A percentile compares a stretch with the other conserved stretches of the same genome.
phyloP scores from a whole-genome alignment of 345 rosid species.

The Trapa bicornis region DNA sequence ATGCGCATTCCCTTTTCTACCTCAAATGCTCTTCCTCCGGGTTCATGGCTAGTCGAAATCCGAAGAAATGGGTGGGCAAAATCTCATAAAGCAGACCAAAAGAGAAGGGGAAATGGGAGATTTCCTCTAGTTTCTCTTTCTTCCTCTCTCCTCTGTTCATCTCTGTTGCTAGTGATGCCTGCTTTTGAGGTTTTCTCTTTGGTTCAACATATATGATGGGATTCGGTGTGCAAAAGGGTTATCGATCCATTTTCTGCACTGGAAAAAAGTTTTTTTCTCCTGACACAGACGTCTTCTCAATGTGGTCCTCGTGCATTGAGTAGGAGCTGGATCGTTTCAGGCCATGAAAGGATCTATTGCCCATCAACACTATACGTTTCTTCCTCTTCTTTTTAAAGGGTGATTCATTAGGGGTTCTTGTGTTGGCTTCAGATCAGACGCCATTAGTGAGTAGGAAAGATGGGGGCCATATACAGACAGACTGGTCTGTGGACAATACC shows the following conservation, averaged over 20 bases:
- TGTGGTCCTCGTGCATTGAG: background rate
- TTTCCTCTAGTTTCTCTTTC: background rate
- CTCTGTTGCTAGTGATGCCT: conserved; percentile 4
- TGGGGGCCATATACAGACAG: background rate
- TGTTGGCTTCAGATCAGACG: too few relatives aligned
- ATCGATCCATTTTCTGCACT: background rate
- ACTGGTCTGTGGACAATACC: background rate
- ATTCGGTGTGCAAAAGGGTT: background rate
- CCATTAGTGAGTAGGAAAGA: too few relatives aligned
- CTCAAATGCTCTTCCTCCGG: background rate
- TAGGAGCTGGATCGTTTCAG: background rate
- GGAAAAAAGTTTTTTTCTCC: background rate
- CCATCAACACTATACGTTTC: too few relatives aligned
- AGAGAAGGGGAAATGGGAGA: background rate
- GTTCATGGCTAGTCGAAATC: background rate
- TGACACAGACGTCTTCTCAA: background rate
- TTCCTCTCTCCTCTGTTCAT: background rate
- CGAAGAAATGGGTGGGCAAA: background rate
- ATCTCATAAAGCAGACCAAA: background rate
- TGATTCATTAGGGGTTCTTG: background rate
- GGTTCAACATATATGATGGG: background rate
- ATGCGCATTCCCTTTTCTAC: background rate
- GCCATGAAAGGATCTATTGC: background rate
- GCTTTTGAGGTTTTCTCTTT: background rate
- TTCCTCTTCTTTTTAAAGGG: background rate